These are phyloP conservation scores for Pseudogymnoascus sp. DNA, from an alignment of 2,329 filamentous ascomycete species.

Conservation along the genomic window DNA sequence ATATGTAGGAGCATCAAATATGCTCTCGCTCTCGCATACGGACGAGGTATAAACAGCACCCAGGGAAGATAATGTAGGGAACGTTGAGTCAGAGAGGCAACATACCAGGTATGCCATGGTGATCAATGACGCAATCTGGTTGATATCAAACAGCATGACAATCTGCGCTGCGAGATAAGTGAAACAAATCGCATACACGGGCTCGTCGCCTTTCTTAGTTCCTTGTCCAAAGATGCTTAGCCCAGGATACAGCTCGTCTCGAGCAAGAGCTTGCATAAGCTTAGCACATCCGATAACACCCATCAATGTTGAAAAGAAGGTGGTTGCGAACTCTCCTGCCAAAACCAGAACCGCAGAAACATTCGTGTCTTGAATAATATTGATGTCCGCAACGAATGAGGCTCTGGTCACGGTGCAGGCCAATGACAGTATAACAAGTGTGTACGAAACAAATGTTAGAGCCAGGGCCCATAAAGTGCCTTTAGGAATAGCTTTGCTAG, in stretches of 20 bases:
- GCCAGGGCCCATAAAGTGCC: slow-evolving; percentile 74
- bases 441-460: slow-evolving; percentile 69
- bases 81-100: not conserved
- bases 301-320: slow-evolving; percentile 81
- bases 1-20: not conserved
- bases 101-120: slow-evolving; percentile 77
- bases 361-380: slow-evolving; percentile 76
- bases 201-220: slow-evolving; percentile 64
- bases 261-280: slow-evolving; percentile 72
- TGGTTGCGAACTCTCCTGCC: slow-evolving; percentile 73
- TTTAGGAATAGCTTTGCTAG: slow-evolving; percentile 75
- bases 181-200: slow-evolving; percentile 65
- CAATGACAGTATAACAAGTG: slow-evolving; percentile 70
- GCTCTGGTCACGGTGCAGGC: slow-evolving; percentile 66
- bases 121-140: slow-evolving; percentile 82
- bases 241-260: slow-evolving; percentile 72
- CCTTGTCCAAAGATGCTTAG: slow-evolving; percentile 68
- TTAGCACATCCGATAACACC: slow-evolving; percentile 81
- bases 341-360: slow-evolving; percentile 67
- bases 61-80: not conserved
- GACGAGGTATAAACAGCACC: not conserved
- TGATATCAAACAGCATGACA: slow-evolving; percentile 75
- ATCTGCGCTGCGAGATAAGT: slow-evolving; percentile 71
- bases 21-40: not conserved
- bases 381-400: slow-evolving; percentile 66